Evolutionary conservation across 148 eudicot species (phyloP).

Genomic region (Camellia japonica): DNA sequence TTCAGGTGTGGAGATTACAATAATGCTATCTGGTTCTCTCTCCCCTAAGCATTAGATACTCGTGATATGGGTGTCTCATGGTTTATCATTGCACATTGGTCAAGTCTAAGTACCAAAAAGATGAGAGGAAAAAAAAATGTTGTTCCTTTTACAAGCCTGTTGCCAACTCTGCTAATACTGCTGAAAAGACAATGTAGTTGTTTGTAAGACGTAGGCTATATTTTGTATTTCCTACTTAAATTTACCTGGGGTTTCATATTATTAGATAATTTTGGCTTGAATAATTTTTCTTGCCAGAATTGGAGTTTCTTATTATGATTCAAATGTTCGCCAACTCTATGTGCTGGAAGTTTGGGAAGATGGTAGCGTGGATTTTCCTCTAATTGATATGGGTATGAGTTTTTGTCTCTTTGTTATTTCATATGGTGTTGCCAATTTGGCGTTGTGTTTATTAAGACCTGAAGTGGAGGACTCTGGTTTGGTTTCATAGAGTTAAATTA

Average conservation of each 20-base stretch:
- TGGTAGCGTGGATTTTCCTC: conserved; percentile 58
- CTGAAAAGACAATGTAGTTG: neutral
- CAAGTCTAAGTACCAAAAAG: too few species aligned
- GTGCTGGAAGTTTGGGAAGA: conserved; percentile 96
- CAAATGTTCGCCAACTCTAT: conserved; percentile 68
- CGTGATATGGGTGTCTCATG: too few species aligned
- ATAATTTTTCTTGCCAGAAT: conserved; percentile 41
- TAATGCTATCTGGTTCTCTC: neutral
- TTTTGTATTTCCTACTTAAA: neutral
- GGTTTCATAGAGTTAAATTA: too few species aligned
- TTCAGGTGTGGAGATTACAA: neutral
- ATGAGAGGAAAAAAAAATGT: neutral
- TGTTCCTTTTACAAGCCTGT: too few species aligned
- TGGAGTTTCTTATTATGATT: conserved; percentile 88
- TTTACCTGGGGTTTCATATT: neutral
- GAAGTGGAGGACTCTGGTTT: too few species aligned
- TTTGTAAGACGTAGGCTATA: neutral
- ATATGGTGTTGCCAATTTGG: neutral
- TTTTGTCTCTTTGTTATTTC: conserved; percentile 1
- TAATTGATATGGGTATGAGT: conserved; percentile 73
- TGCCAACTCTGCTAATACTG: neutral
- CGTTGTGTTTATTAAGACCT: too few species aligned
- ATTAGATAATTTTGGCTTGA: neutral
- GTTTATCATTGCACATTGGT: too few species aligned
- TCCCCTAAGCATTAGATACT: neutral